Evolutionary conservation across 306 rosid genomes (phyloP), one percentile per base, ranked within the genome.

Genomic region (Vicia villosa): DNA sequence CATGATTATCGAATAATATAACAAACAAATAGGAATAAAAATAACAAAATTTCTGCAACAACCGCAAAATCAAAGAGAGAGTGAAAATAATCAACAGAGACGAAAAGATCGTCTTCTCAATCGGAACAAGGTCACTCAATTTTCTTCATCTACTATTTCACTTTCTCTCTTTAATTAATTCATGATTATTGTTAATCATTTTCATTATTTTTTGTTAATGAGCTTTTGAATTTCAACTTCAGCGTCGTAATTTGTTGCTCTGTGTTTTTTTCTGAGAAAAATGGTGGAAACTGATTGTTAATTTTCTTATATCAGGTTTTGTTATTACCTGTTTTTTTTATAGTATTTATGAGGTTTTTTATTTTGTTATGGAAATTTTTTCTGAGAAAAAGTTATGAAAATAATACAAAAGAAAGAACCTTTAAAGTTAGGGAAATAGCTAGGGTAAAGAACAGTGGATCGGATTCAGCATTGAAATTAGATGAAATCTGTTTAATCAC

Each of bases 101-200:
- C 81, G 72, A 68, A 77, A 74, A 66, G 72, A 83, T 79, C 78
- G 75, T 84, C 84, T 83, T 93, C 85, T 81, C 84, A 81, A 88
- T 85, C 84, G 81, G 65, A 66, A 79, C 67, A 69, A 83, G 98
- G 98, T 93, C 85, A 86, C 94, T 86, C 69, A 69, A 68, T 73
- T 81, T 82, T 85, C 86, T 83, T 56, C 71, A 68, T 15, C 40
- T 74, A 80, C 80, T 70, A 2, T 60, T 57, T 62, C 63, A 74
- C 59, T 75, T 72, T 78, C 68, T 72, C 74, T 45, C 69, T 6
- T 68, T 76, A 46, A 49, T 42, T 55, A 2, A 8, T 70, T 34
- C 4, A 38, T 60, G 14, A 2, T 51, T 10, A 5, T 63, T 10
- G 9, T 3, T 46, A 12, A 6, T 51, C 8, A n/a, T 68, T 21